Conservation (phyloP, 352 stramenopile genomes). For the Phytopythium boreale region DNA sequence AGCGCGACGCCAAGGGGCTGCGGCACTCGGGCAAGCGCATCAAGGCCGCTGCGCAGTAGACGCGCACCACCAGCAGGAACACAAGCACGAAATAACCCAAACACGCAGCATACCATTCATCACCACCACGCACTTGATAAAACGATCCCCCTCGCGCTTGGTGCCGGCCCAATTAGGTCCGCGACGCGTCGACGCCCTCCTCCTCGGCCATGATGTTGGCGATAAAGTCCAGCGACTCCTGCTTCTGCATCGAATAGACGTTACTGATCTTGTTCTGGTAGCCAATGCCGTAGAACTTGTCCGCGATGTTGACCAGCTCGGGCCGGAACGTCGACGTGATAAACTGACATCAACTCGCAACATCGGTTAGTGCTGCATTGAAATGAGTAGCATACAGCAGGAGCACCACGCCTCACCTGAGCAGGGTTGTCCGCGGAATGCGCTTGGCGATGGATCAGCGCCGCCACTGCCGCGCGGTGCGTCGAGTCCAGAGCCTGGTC, state of each 20-base stretch:
- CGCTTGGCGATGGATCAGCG: constrained; percentile 96
- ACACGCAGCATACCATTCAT: constrained; percentile 7
- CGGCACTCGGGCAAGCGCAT: constrained; percentile 74
- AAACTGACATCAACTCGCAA: constrained; percentile 43
- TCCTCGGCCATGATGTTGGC: constrained; percentile 88
- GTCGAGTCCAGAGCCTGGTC: constrained; percentile 99
- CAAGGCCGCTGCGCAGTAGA: constrained; percentile 25
- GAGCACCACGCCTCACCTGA: constrained; percentile 65
- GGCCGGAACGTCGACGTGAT: constrained; percentile 99
- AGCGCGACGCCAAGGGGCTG: constrained; percentile 62
- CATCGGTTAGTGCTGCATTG: background rate
- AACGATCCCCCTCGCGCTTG: background rate
- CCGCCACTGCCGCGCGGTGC: constrained; percentile 95
- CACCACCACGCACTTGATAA: constrained; percentile 4
- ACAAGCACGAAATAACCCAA: background rate
- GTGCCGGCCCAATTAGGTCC: background rate
- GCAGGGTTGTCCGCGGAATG: constrained; percentile 93
- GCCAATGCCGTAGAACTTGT: constrained; percentile 98
- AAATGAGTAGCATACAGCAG: background rate
- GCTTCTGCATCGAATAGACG: constrained; percentile 93
- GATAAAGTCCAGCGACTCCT: constrained; percentile 98
- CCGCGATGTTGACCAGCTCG: constrained; percentile 96
- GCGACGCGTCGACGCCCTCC: constrained; percentile 53
- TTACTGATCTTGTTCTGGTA: constrained; percentile 99
- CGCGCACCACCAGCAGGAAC: background rate